A percentile compares a stretch with the other conserved stretches of the same genome.
These are phyloP conservation scores for Lignosus rhinocerotis DNA, from an alignment of 1,284 basidiomycete genomes.

Conservation along the genomic window DNA sequence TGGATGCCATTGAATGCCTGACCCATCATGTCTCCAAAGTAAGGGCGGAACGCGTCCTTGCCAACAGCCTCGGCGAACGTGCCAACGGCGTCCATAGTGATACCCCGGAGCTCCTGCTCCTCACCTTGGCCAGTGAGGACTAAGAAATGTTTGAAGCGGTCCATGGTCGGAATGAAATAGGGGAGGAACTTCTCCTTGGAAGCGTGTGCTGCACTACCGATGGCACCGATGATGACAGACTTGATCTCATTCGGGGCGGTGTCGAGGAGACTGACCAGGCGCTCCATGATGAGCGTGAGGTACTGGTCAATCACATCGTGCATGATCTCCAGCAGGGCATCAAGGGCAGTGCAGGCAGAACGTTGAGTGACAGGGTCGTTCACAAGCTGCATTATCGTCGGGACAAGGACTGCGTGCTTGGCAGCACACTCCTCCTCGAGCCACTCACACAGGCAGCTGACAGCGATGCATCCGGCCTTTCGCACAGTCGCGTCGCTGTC, in stretches of 20 bases:
- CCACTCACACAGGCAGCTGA: constrained; percentile 98
- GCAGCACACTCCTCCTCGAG: constrained; percentile 91
- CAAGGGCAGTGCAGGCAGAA: constrained; percentile 93
- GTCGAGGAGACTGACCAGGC: constrained; percentile 87
- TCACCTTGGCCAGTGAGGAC: constrained; percentile 83
- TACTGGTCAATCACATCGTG: constrained; percentile 91
- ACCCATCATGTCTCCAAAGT: constrained; percentile 95
- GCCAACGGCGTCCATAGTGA: constrained; percentile 97
- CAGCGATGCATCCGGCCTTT: constrained; percentile 93
- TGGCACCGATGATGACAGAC: constrained; percentile 95
- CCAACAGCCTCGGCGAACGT: constrained; percentile 98
- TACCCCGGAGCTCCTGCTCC: constrained; percentile 93
- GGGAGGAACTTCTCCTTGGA: constrained; percentile 91
- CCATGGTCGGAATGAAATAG: constrained; percentile 95
- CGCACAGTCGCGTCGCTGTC: constrained; percentile 87
- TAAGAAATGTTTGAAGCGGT: constrained; percentile 85
- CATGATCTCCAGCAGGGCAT: constrained; percentile 95
- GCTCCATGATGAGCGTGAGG: constrained; percentile 94
- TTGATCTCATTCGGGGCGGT: constrained; percentile 87
- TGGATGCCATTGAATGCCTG: constrained; percentile 91
- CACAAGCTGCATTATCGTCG: constrained; percentile 91
- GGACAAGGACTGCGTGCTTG: constrained; percentile 85
- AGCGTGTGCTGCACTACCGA: constrained; percentile 98
- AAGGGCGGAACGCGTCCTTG: constrained; percentile 91
- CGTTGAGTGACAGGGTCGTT: constrained; percentile 88